Evolutionary conservation across 768 basidiomycete genomes (phyloP).

Genomic region (Tricholoma matsutake): DNA sequence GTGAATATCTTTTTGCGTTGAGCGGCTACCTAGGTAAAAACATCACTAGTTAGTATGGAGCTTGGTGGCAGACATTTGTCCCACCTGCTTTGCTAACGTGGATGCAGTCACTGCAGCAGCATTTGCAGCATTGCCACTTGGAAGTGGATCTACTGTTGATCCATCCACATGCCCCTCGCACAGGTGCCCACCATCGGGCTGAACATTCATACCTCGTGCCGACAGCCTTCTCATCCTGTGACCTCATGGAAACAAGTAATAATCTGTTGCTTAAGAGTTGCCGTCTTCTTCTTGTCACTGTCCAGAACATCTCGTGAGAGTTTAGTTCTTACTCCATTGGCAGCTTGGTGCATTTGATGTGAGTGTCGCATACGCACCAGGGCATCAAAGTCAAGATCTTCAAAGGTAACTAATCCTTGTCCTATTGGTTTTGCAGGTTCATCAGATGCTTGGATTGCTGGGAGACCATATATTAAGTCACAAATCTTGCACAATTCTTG

Average conservation of each 20-base stretch:
- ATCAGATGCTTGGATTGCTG: no score
- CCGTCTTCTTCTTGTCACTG: not conserved
- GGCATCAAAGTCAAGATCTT: not conserved
- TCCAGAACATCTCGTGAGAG: not conserved
- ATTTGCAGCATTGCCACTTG: conserved; percentile 3
- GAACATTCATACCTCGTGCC: not conserved
- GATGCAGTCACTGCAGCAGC: no score
- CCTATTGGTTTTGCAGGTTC: no score
- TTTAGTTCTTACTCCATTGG: not conserved
- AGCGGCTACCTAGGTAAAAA: no score
- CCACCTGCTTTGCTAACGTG: not conserved
- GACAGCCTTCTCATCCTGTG: conserved; percentile 1
- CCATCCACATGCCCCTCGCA: not conserved
- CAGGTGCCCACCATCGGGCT: not conserved
- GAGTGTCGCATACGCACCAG: no score
- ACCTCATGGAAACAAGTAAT: conserved; percentile 9
- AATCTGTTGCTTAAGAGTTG: not conserved
- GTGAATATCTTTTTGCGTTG: no score
- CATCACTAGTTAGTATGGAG: no score
- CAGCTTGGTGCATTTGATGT: no score
- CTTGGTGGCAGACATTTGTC: no score
- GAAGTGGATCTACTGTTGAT: not conserved
- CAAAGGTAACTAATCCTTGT: no score
- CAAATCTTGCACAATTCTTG: no score
- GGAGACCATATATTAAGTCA: no score